Evolutionary conservation across 2,329 filamentous ascomycete species (phyloP).

Genomic region (Dactylellina parvicollis): DNA sequence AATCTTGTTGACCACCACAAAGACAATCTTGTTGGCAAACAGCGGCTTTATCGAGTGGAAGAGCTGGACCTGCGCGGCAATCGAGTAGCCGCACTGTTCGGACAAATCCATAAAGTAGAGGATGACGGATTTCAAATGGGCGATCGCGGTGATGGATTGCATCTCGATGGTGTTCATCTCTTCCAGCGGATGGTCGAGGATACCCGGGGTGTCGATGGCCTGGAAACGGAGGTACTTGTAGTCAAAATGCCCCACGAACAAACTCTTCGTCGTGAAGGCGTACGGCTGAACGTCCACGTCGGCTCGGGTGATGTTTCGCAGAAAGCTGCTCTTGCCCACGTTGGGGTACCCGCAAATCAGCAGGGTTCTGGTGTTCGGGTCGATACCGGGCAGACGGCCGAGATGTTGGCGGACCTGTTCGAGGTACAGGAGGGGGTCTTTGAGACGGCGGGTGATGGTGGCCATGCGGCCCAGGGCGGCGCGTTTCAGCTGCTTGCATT

Average conservation of each 20-base stretch:
- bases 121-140: slow-evolving; percentile 92
- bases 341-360: slow-evolving; percentile 98
- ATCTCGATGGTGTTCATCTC: slow-evolving; percentile 99
- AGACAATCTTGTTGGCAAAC: slow-evolving; percentile 96
- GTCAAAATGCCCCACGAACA: slow-evolving; percentile 98
- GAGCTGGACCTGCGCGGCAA: slow-evolving; percentile 89
- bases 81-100: slow-evolving; percentile 94
- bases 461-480: slow-evolving; percentile 98
- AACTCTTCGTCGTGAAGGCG: slow-evolving; percentile 95
- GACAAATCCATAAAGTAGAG: slow-evolving; percentile 98
- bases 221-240: slow-evolving; percentile 92
- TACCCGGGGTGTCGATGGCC: slow-evolving; percentile 98
- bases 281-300: slow-evolving; percentile 98
- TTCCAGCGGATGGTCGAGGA: slow-evolving; percentile 94
- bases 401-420: slow-evolving; percentile 97
- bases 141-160: slow-evolving; percentile 97
- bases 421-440: slow-evolving; percentile 92
- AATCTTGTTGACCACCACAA: slow-evolving; percentile 98
- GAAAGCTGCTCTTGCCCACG: slow-evolving; percentile 95
- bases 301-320: slow-evolving; percentile 88
- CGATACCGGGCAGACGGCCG: slow-evolving; percentile 96
- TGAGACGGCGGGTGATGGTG: slow-evolving; percentile 91
- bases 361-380: slow-evolving; percentile 94
- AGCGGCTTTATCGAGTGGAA: slow-evolving; percentile 97
- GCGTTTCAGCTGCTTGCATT: slow-evolving; percentile 98